Base-by-base conservation (phyloP, 441 rosid genomes). In the Populus hybrid region DNA sequence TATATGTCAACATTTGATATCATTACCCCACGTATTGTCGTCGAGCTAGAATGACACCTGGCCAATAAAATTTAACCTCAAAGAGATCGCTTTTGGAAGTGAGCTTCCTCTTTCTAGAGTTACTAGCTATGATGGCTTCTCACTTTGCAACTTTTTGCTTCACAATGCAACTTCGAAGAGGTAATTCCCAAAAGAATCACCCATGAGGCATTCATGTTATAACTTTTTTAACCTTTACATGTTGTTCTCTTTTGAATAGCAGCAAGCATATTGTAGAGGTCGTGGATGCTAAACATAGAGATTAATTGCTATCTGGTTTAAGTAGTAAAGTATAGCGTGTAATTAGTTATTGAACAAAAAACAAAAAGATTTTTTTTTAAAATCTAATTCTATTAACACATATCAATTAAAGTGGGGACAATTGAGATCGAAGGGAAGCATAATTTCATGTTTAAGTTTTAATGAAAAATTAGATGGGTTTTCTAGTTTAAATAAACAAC, bases 11-110 rank as follows among this genome's bases (percentile, higher is more conserved):
- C 79, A 76, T 65, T 69, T 80, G 85, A 68, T 50, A 86, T 86
- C 75, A 88, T 87, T 81, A 78, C 61, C 73, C 82, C 81, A 76
- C 59, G 76, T 80, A 72, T 79, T 83, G 77, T 75, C 80, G 70
- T 88, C 83, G 77, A 82, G 79, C 78, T 79, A 70, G 85, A 85
- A 81, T 83, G 85, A 87, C 85, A 80, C 76, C 82, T 77, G 83
- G 76, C 86, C 86, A 81, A 80, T 85, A 34, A 63, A 24, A 74
- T 32, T 80, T 76, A 74, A 59, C 79, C 81, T 83, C 9, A 24
- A 79, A 50, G 36, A 50, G n/a, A 53, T 76, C 71, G 18, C 84
- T 80, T 83, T 87, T 73, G 40, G 74, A 71, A 73, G 69, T 38
- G 23, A 79, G 46, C 79, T 79, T 64, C 38, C 70, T 63, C 74